Conservation (phyloP, 306 rosid genomes). For the Senna siamea region DNA sequence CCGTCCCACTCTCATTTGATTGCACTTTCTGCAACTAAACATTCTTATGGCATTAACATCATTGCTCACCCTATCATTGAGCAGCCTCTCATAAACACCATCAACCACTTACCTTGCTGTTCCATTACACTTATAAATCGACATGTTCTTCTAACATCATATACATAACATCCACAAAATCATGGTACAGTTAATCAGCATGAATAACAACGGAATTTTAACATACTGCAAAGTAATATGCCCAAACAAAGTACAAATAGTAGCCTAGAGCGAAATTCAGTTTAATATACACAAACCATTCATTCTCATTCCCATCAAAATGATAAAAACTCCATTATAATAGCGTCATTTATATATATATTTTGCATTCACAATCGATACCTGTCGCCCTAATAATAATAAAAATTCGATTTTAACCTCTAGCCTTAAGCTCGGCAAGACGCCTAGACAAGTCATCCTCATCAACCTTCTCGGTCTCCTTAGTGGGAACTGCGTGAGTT, state of each 20-base stretch:
- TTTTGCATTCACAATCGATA: constrained; percentile 17
- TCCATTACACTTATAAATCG: background rate
- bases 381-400: constrained; percentile 4
- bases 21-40: background rate
- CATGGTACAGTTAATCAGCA: background rate
- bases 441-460: constrained; percentile 71
- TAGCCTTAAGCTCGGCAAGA: constrained; percentile 81
- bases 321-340: background rate
- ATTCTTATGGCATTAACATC: background rate
- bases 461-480: constrained; percentile 72
- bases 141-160: background rate
- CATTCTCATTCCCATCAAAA: background rate
- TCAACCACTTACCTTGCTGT: background rate
- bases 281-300: constrained; percentile 36
- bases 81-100: background rate
- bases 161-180: background rate
- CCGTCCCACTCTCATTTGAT: background rate
- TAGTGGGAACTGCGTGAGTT: constrained; percentile 65
- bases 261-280: constrained; percentile 7
- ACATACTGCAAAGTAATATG: background rate
- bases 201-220: background rate
- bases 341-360: background rate
- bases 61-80: background rate
- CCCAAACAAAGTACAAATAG: background rate
- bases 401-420: constrained; percentile 47